Evolutionary conservation across 1,284 basidiomycete genomes (phyloP), one percentile per base, ranked within the genome.

Genomic region (Fomitopsis schrenkii): DNA sequence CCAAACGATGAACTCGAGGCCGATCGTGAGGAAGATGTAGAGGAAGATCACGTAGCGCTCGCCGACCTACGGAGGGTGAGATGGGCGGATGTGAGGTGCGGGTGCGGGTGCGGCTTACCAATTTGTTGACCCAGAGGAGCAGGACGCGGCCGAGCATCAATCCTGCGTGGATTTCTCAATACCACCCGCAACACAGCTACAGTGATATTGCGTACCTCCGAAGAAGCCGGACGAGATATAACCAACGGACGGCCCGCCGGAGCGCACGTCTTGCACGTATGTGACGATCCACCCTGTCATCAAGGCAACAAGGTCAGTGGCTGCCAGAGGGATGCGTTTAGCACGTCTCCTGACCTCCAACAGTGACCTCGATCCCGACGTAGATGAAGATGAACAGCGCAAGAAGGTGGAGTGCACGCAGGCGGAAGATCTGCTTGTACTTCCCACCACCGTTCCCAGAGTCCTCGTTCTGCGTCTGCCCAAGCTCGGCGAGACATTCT

Each of bases 1-100:
- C 86, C 86, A 87, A 36, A 88, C 74, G 36, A 84, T 72, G 55
- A 88, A 66, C 64, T 87, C 83, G 36, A 87, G 71, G 19, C 57
- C 71, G 14, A 81, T 76, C 26, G 76, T 71, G n/a, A 77, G 69
- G 19, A 72, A 2, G 15, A 65, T 68, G 66, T 80, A 80, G 14
- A 79, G 38, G 66, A 74, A 76, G 56, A 80, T 72, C 2, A 75
- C 79, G 9, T 68, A 67, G 10, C 75, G 73, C 62, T 81, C 80
- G 40, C 82, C 82, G 50, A 83, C 62, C 75, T 77, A 42, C 14
- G 26, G 2, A 4, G 33, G 10, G 8, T 15, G 10, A 14, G 12
- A 3, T 22, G 28, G 5, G 19, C 9, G 10, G 22, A 46, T 9
- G 7, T 44, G 17, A 26, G 3, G 9, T 17, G 38, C 59, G 7